Evolutionary conservation across 768 basidiomycete species (phyloP), one percentile per base, ranked within the genome.

Genomic region (Tulasnella sp.): DNA sequence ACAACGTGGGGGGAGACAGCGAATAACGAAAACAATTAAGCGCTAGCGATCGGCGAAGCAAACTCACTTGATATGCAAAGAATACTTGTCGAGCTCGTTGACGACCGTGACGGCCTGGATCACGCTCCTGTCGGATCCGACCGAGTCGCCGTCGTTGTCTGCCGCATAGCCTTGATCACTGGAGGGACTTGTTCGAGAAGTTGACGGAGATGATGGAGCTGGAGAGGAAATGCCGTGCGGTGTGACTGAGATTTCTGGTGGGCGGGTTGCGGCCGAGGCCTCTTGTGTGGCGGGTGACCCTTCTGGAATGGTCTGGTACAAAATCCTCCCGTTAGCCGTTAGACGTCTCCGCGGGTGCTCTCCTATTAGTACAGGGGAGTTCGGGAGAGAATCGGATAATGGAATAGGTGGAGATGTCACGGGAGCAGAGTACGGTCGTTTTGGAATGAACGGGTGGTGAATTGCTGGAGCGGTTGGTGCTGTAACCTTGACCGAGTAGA

Each of bases 41-140:
- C 44, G 74, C 40, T 42, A 24, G 40, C 20, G 73, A 74, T 74
- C 44, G 48, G 48, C 31, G 41, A 40, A 69, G 40, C 37, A 58
- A n/a, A 78, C 77, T 78, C 77, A 78, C 77, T 78, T 78, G 77
- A 78, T 78, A 34, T 64, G 54, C 60, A 78, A 41, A 31, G 60
- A 78, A 58, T 60, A 78, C 42, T 54, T 78, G 37, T 78, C 77
- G 20, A 50, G 77, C 16, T 78, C 77, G 58, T 64, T 78, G 60
- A 78, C 60, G 42, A 78, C 54, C 11, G 77, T 78, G 40, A 78
- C 77, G 11, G 77, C 77, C 5, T 78, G 77, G 34, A 78, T 31
- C 37, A 78, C 60, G 58, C 77, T 78, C 60, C 77, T 46, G 60
- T 69, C 77, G 42, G 77, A 78, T 48, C 75, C 75, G 75, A 76